Evolutionary conservation across 129 eudicot genomes (phyloP), one percentile per base, ranked within the genome.

Genomic region (Ambrosia artemisiifolia): DNA sequence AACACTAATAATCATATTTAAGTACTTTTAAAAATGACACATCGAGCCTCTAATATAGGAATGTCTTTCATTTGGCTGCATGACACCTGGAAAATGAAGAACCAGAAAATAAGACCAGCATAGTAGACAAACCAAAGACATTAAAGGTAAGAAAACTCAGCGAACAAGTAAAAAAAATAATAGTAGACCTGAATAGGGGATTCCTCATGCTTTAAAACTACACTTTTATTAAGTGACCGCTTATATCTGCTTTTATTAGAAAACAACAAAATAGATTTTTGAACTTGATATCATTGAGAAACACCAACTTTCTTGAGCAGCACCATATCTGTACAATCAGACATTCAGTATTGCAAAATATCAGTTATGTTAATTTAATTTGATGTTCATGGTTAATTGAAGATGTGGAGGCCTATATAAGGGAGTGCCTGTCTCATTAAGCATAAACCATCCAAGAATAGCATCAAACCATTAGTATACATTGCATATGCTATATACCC

Each of bases 41-140:
- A 93, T 96, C 86, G 63, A 46, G 93, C 91, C 85, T 93, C 87
- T 65, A 90, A 48, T 59, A 79, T 66, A 55, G 86, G 74, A 68
- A 75, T 71, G 38, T 85, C 84, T 38, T 84, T 83, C 83, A 79
- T 82, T 70, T 85, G 84, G 77, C 86, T 80, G 36, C 86, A 79
- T 57, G 69, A 50, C 69, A 93, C 98, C 98, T 93, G 81, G 20
- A 24, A 61, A 75, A 50, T 11, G 53, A 4, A 67, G 12, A 43
- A 42, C 11, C 16, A 55, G 72, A 57, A 38, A 53, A 28, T 80
- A 54, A 80, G 74, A 74, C 48, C 40, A 24, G 19, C 33, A 51
- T 61, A 70, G 35, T 8, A 70, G 46, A 54, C 9, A 44, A 12
- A 9, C 77, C 8, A 63, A 66, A 74, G 3, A 59, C 7, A 57